Percentiles rank a stretch among this genome's conserved stretches.
These are phyloP conservation scores for Dryadomyces sulphureus DNA, from an alignment of 2,329 filamentous ascomycete genomes.

Conservation along the genomic window DNA sequence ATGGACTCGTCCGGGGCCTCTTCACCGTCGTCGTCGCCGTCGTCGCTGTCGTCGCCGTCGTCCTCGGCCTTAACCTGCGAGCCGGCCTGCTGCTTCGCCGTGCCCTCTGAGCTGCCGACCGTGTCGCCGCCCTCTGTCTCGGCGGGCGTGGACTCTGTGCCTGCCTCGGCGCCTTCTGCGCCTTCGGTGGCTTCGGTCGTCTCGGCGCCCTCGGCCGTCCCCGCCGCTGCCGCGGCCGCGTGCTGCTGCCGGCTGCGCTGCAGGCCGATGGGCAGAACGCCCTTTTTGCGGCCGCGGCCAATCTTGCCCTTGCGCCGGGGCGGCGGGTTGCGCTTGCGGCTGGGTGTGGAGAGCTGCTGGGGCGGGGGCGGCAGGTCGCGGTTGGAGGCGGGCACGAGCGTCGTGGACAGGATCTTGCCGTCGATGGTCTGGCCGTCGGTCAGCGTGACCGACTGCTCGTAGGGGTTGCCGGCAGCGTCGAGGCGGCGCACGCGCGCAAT, in stretches of 20 bases:
- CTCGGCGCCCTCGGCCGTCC: background rate
- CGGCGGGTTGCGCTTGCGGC: slow-evolving; percentile 52
- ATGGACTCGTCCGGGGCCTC: background rate
- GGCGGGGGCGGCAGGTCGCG: slow-evolving; percentile 38
- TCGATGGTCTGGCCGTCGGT: slow-evolving; percentile 66
- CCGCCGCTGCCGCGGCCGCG: slow-evolving; percentile 5
- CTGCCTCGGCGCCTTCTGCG: too few species aligned
- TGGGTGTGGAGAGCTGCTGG: slow-evolving; percentile 22
- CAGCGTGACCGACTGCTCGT: slow-evolving; percentile 71
- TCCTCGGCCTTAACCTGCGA: background rate
- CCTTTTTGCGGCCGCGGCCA: slow-evolving; percentile 67
- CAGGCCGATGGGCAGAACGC: slow-evolving; percentile 32
- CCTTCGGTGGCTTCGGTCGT: background rate
- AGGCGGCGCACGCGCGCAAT: slow-evolving; percentile 67
- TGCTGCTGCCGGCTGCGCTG: slow-evolving; percentile 6
- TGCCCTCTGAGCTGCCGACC: background rate
- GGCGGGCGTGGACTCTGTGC: background rate
- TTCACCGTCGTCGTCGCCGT: background rate
- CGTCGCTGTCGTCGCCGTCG: background rate
- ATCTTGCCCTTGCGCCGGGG: slow-evolving; percentile 65
- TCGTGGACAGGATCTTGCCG: slow-evolving; percentile 60
- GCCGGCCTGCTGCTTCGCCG: background rate
- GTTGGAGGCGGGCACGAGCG: slow-evolving; percentile 29
- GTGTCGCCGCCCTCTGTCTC: background rate
- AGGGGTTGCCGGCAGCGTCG: slow-evolving; percentile 67